phyloP scores from a whole-genome alignment of 306 rosid species.

The Styphnolobium japonicum region DNA sequence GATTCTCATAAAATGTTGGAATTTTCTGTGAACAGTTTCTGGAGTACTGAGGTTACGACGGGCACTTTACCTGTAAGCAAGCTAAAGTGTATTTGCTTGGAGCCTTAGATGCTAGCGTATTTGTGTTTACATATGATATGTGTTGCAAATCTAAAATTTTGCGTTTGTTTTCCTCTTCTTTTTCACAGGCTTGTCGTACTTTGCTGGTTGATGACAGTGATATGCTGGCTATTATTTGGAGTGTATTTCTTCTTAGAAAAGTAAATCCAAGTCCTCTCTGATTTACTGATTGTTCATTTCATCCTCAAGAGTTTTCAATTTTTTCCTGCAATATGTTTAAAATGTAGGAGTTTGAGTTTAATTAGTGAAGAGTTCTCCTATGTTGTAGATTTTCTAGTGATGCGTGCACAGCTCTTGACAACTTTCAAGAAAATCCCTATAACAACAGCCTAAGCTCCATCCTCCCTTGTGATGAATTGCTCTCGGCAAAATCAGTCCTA shows the following conservation, averaged over 20 bases:
- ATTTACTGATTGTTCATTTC: background rate
- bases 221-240: slow-evolving; percentile 80
- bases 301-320: background rate
- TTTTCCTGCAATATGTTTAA: background rate
- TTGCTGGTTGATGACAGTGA: slow-evolving; percentile 71
- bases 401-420: slow-evolving; percentile 72
- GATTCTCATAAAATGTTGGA: slow-evolving; percentile 17
- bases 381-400: slow-evolving; percentile 68
- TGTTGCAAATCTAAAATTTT: background rate
- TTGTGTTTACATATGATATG: background rate
- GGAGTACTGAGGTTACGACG: slow-evolving; percentile 51
- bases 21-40: slow-evolving; percentile 45
- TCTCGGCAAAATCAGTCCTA: slow-evolving; percentile 61
- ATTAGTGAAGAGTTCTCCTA: background rate
- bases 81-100: background rate
- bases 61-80: slow-evolving; percentile 52
- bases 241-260: slow-evolving; percentile 63
- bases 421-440: slow-evolving; percentile 66
- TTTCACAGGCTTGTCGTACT: slow-evolving; percentile 51
- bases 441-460: slow-evolving; percentile 81
- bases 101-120: background rate
- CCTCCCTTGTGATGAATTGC: slow-evolving; percentile 72
- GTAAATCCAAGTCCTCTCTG: slow-evolving; percentile 40
- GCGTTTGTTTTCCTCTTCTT: background rate
- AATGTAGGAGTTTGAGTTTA: background rate